Percentiles rank a stretch among this genome's conserved stretches.
phyloP scores from a whole-genome alignment of 1,284 basidiomycete genomes.

The Phellinidium pouzarii region DNA sequence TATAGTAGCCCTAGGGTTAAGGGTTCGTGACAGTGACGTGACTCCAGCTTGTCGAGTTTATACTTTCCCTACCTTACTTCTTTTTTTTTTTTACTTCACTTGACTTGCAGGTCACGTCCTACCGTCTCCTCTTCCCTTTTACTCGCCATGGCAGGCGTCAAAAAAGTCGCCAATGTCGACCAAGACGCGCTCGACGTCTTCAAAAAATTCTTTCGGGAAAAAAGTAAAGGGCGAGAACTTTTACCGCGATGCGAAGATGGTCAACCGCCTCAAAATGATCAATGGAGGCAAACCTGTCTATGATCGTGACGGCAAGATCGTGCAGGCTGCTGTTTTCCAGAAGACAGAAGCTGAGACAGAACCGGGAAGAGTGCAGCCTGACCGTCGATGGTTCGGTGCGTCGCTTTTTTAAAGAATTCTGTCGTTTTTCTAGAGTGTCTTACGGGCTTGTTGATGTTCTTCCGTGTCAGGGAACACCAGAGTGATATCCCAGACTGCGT shows the following conservation, averaged over 20 bases:
- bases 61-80: not conserved
- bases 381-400: conserved; percentile 92
- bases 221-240: conserved; percentile 89
- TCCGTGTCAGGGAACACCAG: conserved; percentile 78
- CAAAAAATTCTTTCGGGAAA: conserved; percentile 29
- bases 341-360: conserved; percentile 84
- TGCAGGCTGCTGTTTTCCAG: conserved; percentile 89
- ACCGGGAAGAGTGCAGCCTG: conserved; percentile 86
- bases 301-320: conserved; percentile 85
- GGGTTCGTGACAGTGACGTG: too few relatives aligned
- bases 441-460: conserved; percentile 8
- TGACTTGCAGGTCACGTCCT: not conserved
- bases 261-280: conserved; percentile 81
- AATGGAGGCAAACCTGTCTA: conserved; percentile 85
- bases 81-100: not conserved
- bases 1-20: too few relatives aligned
- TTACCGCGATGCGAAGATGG: conserved; percentile 87
- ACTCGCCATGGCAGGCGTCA: conserved; percentile 47
- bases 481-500: conserved; percentile 92
- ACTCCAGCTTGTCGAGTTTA: not conserved
- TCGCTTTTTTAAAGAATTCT: conserved; percentile 19
- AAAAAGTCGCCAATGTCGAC: conserved; percentile 51
- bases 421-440: not conserved
- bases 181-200: conserved; percentile 31
- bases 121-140: not conserved